Evolutionary conservation across 2,329 filamentous ascomycete genomes (phyloP), one percentile per base, ranked within the genome.

Genomic region (Fusarium sp.): DNA sequence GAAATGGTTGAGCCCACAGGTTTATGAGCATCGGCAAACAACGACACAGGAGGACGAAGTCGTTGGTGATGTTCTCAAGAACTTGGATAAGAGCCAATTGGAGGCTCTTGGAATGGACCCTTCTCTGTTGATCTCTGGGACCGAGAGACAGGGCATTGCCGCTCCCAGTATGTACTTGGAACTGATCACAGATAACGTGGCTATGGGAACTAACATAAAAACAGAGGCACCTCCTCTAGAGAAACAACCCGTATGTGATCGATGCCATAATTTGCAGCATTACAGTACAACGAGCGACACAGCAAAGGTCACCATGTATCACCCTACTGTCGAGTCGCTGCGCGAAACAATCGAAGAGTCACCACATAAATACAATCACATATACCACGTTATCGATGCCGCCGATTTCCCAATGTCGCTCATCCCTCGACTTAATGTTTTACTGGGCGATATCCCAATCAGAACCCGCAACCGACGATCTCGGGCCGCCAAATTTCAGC

Each of bases 361-460:
- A 2, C 95, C 95, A 0, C 91, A 97, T 81, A 92, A 92, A 78
- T 89, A 92, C 77, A 98, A 99, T 76, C 93, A 98, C 80, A 91
- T 99, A 66, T 99, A 98, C 78, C 96, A 99, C 80, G 86, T 99
- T 27, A 84, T 99, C 24, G 96, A 99, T 77, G 95, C 96, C 5
- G 96, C 95, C 65, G 96, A 99, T 80, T 98, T 99, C 71, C 96
- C 96, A 22, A 92, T 99, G 88, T 98, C 96, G 3, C 82, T 99
- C 16, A 85, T 98, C 6, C 93, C 94, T 1, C 89, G 90, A 46
- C 87, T 99, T 12, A 88, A 92, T 65, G 83, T 88, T 10, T 83
- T 93, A 1, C 84, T 98, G 3, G 85, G 90, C 34, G 84, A 94
- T 12, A 90, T 93, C 65, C 90, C 91, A 10, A 84, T 96, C 56